A percentile compares a stretch with the other conserved stretches of the same genome.
phyloP scores from a whole-genome alignment of 2,329 filamentous ascomycete genomes.

The Aspergillus viridinutans region DNA sequence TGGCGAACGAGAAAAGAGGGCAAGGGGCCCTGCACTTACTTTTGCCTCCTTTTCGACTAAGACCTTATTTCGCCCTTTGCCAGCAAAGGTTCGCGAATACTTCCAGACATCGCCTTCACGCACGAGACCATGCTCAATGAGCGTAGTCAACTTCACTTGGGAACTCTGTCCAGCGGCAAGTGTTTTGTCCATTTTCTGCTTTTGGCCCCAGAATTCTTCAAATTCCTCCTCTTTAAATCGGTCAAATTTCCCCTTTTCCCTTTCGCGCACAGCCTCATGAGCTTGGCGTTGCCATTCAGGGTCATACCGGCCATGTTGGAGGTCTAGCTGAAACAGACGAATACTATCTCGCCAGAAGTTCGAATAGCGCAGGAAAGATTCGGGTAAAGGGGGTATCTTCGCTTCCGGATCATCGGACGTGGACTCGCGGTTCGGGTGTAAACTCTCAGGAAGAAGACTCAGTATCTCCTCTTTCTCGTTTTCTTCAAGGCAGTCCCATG shows the following conservation, averaged over 20 bases:
- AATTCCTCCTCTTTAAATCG: conserved; percentile 52
- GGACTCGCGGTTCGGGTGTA: conserved; percentile 32
- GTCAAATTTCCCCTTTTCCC: conserved; percentile 54
- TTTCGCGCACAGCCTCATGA: conserved; percentile 48
- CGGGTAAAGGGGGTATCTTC: conserved; percentile 37
- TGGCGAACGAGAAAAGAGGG: background rate
- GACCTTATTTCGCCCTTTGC: conserved; percentile 20
- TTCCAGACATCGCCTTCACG: conserved; percentile 40
- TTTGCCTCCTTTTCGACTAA: conserved; percentile 42
- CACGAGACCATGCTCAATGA: conserved; percentile 35
- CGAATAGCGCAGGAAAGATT: conserved; percentile 41
- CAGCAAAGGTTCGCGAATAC: conserved; percentile 28
- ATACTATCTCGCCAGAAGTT: conserved; percentile 51
- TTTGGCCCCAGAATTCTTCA: conserved; percentile 57
- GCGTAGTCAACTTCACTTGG: conserved; percentile 35
- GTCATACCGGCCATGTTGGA: conserved; percentile 53
- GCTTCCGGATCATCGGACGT: conserved; percentile 24
- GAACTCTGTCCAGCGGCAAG: conserved; percentile 41
- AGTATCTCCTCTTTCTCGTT: conserved; percentile 40
- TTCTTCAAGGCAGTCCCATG: conserved; percentile 41
- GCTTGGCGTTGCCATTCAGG: conserved; percentile 56
- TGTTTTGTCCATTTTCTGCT: conserved; percentile 36
- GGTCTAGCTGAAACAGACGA: conserved; percentile 53
- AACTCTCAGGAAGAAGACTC: conserved; percentile 38
- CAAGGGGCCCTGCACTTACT: conserved; percentile 24